phyloP scores from a whole-genome alignment of 495 filamentous ascomycete species.

The Xylaria curta region DNA sequence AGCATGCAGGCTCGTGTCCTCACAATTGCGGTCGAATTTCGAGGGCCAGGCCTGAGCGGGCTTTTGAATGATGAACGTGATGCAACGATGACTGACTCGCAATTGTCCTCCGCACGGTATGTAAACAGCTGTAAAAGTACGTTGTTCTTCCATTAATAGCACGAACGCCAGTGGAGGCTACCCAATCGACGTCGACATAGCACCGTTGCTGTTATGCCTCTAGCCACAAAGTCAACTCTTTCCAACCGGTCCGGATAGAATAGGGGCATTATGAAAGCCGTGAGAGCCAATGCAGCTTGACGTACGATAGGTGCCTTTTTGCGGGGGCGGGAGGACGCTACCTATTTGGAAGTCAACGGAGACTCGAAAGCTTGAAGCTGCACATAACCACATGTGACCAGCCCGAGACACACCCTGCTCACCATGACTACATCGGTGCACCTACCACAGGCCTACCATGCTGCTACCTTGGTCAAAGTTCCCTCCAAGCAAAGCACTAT shows the following conservation, averaged over 20 bases:
- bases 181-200: neutral
- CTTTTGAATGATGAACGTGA: slow-evolving; percentile 6
- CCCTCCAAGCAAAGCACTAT: neutral
- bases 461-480: slow-evolving; percentile 15
- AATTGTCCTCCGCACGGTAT: neutral
- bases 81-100: slow-evolving; percentile 21
- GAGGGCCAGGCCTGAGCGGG: neutral
- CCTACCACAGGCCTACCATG: too few species aligned
- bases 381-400: slow-evolving; percentile 41
- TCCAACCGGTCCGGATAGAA: neutral
- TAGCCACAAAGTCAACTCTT: neutral
- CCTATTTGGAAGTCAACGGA: neutral
- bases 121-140: neutral
- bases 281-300: slow-evolving; percentile 24
- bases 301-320: slow-evolving; percentile 19
- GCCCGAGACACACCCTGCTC: slow-evolving; percentile 29
- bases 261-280: neutral
- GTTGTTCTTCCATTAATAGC: slow-evolving; percentile 16
- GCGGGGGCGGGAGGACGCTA: slow-evolving; percentile 15
- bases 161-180: neutral
- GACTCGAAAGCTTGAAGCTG: slow-evolving; percentile 26
- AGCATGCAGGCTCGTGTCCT: slow-evolving; percentile 12
- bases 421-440: slow-evolving; percentile 41
- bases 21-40: neutral
- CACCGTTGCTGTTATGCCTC: neutral